phyloP scores from a whole-genome alignment of 2,329 filamentous ascomycete species.

The Colletotrichum sublineola region DNA sequence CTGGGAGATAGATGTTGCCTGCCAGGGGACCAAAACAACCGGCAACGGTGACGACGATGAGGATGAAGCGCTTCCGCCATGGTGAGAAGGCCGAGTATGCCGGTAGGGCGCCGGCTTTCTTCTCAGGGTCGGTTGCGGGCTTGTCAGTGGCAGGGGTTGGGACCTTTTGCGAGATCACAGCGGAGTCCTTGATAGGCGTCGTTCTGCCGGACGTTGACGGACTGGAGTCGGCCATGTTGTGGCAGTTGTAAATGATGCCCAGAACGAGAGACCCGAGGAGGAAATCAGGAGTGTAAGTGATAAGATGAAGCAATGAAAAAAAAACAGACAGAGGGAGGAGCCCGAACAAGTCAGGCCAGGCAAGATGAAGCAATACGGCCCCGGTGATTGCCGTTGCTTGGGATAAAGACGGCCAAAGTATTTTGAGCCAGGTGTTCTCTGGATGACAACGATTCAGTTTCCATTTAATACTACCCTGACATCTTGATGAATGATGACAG shows the following conservation, averaged over 20 bases:
- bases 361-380: slow-evolving; percentile 4
- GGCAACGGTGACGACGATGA: slow-evolving; percentile 55
- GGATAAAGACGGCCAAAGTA: not conserved
- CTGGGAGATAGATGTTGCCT: slow-evolving; percentile 60
- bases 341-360: not conserved
- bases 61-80: slow-evolving; percentile 53
- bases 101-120: slow-evolving; percentile 29
- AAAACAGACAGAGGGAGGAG: not conserved
- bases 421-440: not conserved
- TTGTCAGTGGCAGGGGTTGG: slow-evolving; percentile 5
- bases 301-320: not conserved
- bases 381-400: slow-evolving; percentile 7
- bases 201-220: slow-evolving; percentile 24
- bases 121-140: slow-evolving; percentile 39
- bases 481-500: not conserved
- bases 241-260: not conserved
- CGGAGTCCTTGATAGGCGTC: slow-evolving; percentile 23
- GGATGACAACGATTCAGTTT: not conserved
- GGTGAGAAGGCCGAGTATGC: slow-evolving; percentile 56
- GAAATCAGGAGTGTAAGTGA: not conserved
- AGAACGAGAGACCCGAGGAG: not conserved
- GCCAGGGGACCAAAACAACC: slow-evolving; percentile 59
- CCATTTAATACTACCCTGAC: slow-evolving; percentile 12
- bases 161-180: not conserved
- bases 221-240: slow-evolving; percentile 26